These are phyloP conservation scores for Diplogelasinospora grovesii DNA, from an alignment of 495 filamentous ascomycete species.

Conservation along the genomic window DNA sequence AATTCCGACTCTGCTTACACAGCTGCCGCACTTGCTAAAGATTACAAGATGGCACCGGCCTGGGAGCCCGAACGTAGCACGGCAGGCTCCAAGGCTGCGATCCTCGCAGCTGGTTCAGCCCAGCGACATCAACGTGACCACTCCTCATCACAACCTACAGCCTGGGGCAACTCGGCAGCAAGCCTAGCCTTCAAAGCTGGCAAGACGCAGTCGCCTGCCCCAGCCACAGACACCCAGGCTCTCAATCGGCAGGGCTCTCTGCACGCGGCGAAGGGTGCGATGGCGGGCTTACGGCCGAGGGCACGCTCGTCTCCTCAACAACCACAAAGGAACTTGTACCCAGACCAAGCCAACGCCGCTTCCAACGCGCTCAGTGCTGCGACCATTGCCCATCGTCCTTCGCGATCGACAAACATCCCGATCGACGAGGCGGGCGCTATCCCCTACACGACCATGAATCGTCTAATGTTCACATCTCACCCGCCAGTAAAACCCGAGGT, in stretches of 20 bases:
- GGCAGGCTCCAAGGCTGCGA: slow-evolving; percentile 65
- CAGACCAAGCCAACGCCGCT: slow-evolving; percentile 53
- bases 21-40: slow-evolving; percentile 61
- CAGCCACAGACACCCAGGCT: slow-evolving; percentile 6
- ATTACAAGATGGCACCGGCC: slow-evolving; percentile 53
- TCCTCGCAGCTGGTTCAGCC: slow-evolving; percentile 54
- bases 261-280: slow-evolving; percentile 66
- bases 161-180: slow-evolving; percentile 54
- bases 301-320: slow-evolving; percentile 57
- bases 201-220: slow-evolving; percentile 7
- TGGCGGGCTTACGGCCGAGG: slow-evolving; percentile 53
- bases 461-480: slow-evolving; percentile 66
- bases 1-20: slow-evolving; percentile 53
- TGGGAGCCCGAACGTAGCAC: slow-evolving; percentile 48
- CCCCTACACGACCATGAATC: slow-evolving; percentile 42
- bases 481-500: slow-evolving; percentile 66
- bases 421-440: slow-evolving; percentile 33
- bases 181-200: slow-evolving; percentile 44
- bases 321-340: slow-evolving; percentile 38
- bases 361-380: slow-evolving; percentile 64
- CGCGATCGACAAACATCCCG: slow-evolving; percentile 19
- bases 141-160: slow-evolving; percentile 27
- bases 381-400: slow-evolving; percentile 47
- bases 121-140: slow-evolving; percentile 43
- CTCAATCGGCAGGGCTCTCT: slow-evolving; percentile 50